phyloP scores from a whole-genome alignment of 2,329 filamentous ascomycete species.

The Fusarium mangiferae region DNA sequence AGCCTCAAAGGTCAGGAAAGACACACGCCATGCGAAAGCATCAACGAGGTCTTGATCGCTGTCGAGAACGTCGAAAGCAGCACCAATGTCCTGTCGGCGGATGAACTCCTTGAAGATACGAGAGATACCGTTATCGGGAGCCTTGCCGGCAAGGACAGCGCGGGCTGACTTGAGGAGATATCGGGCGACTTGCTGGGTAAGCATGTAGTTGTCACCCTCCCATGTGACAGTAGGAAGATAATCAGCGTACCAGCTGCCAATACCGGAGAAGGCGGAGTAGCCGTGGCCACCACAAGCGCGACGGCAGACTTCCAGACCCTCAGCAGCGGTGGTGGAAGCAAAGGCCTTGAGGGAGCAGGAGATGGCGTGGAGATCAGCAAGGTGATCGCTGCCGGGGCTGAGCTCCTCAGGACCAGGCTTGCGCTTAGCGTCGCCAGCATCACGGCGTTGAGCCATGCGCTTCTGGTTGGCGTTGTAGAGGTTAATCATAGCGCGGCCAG shows the following conservation, averaged over 20 bases:
- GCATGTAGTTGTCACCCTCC: slow-evolving; percentile 87
- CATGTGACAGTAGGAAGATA: slow-evolving; percentile 77
- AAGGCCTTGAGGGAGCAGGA: slow-evolving; percentile 81
- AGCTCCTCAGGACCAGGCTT: slow-evolving; percentile 75
- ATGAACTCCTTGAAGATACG: slow-evolving; percentile 73
- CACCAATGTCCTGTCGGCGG: slow-evolving; percentile 73
- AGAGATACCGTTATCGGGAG: slow-evolving; percentile 50
- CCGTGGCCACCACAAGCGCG: slow-evolving; percentile 82
- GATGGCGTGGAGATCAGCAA: slow-evolving; percentile 80
- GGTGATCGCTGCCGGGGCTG: slow-evolving; percentile 68
- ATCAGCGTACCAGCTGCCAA: slow-evolving; percentile 79
- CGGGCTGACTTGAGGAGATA: slow-evolving; percentile 82
- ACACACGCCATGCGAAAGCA: slow-evolving; percentile 80
- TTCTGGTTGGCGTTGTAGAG: slow-evolving; percentile 79
- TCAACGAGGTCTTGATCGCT: slow-evolving; percentile 76
- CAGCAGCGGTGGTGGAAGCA: slow-evolving; percentile 76
- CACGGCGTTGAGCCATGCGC: slow-evolving; percentile 63
- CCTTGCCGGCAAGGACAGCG: slow-evolving; percentile 72
- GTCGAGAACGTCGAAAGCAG: slow-evolving; percentile 79
- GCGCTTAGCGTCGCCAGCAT: slow-evolving; percentile 56
- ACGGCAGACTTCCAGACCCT: slow-evolving; percentile 79
- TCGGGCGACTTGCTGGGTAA: slow-evolving; percentile 81
- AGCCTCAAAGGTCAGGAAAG: slow-evolving; percentile 80
- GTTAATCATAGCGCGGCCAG: slow-evolving; percentile 79
- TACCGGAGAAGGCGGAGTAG: slow-evolving; percentile 80